A percentile compares a stretch with the other conserved stretches of the same genome.
Evolutionary conservation across 768 basidiomycete species (phyloP).

Genomic region (Kwoniella mangroviensis): DNA sequence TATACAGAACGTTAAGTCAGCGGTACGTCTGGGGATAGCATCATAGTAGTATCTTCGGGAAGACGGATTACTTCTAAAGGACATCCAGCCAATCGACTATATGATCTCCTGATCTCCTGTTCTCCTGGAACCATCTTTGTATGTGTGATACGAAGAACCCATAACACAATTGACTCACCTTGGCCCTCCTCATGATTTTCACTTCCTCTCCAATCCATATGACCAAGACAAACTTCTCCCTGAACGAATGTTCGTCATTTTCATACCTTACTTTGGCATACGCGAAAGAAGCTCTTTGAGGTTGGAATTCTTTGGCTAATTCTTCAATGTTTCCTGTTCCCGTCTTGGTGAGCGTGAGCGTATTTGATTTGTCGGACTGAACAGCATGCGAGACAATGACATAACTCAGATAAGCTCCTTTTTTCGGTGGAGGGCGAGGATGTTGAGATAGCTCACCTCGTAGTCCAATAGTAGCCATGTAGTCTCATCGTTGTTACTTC

Average conservation of each 20-base stretch:
- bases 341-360: constrained; percentile 73
- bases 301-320: constrained; percentile 71
- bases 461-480: constrained; percentile 94
- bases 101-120: no score
- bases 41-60: neutral
- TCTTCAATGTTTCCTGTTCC: constrained; percentile 80
- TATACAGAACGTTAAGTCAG: neutral
- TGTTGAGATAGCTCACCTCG: constrained; percentile 62
- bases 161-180: constrained; percentile 61
- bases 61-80: neutral
- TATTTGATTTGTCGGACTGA: constrained; percentile 64
- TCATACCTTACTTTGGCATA: constrained; percentile 79
- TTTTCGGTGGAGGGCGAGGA: neutral
- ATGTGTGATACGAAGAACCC: neutral
- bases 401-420: neutral
- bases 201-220: constrained; percentile 60
- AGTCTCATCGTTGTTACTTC: constrained; percentile 79
- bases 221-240: constrained; percentile 70
- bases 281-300: constrained; percentile 73
- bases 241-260: constrained; percentile 58
- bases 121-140: neutral
- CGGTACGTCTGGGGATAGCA: neutral
- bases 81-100: no score
- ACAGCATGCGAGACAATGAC: no score
- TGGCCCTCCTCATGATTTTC: constrained; percentile 90